Conservation (phyloP, 768 basidiomycete genomes). For the Boletus bicolor region DNA sequence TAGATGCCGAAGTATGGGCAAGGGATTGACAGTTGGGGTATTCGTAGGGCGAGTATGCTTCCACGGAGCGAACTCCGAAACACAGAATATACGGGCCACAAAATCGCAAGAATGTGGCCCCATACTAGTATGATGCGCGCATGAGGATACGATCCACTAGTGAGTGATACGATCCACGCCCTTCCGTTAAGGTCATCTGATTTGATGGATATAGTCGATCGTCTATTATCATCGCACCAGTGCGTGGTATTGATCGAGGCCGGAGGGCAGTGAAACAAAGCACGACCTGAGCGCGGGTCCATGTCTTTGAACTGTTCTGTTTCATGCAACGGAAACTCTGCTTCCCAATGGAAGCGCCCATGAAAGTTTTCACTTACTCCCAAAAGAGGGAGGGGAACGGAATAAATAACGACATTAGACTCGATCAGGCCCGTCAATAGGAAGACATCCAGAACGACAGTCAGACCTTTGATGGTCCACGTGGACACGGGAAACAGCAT, state of each 20-base stretch:
- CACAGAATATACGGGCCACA: slow-evolving; percentile 50
- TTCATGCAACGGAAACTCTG: slow-evolving; percentile 14
- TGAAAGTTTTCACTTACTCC: neutral
- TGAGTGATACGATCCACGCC: slow-evolving; percentile 23
- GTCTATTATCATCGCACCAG: slow-evolving; percentile 31
- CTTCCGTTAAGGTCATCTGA: slow-evolving; percentile 29
- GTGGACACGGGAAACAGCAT: slow-evolving; percentile 8
- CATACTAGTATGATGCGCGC: slow-evolving; percentile 29
- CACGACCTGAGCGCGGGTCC: slow-evolving; percentile 29
- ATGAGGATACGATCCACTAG: neutral
- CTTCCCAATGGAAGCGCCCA: slow-evolving; percentile 1
- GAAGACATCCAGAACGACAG: neutral
- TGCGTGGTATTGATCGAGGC: slow-evolving; percentile 38
- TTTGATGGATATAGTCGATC: slow-evolving; percentile 23
- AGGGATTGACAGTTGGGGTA: slow-evolving; percentile 1
- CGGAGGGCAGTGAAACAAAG: slow-evolving; percentile 30
- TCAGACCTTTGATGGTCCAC: slow-evolving; percentile 8
- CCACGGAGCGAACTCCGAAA: slow-evolving; percentile 50
- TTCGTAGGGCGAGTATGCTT: slow-evolving; percentile 33
- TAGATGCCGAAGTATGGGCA: slow-evolving; percentile 21
- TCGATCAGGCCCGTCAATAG: neutral
- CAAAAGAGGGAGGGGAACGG: slow-evolving; percentile 4
- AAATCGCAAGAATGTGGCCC: slow-evolving; percentile 42
- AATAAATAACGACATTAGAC: slow-evolving; percentile 13
- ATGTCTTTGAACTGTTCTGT: slow-evolving; percentile 34